These are phyloP conservation scores for Salisapilia sapeloensis DNA, from an alignment of 352 stramenopile genomes.

Conservation along the genomic window DNA sequence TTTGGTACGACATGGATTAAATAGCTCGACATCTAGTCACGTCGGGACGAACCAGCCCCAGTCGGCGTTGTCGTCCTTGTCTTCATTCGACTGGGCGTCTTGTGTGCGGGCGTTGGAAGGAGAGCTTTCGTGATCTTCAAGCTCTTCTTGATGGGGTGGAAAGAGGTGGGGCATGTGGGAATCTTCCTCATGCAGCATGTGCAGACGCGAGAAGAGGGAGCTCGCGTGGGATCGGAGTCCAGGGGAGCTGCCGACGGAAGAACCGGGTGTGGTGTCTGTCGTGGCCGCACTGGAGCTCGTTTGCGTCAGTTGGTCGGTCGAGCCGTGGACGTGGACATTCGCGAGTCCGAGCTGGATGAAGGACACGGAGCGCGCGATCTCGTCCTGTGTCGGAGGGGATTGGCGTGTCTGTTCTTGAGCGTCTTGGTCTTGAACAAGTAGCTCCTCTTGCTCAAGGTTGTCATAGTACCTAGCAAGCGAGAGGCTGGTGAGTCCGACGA, in stretches of 20 bases:
- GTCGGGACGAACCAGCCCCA: conserved; percentile 59
- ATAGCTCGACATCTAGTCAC: too few relatives aligned
- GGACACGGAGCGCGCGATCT: conserved; percentile 32
- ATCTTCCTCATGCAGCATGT: conserved; percentile 8
- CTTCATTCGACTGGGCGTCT: conserved; percentile 1
- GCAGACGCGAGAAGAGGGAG: conserved; percentile 18
- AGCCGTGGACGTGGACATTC: conserved; percentile 8
- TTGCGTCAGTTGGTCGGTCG: conserved; percentile 4
- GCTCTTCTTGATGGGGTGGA: conserved; percentile 5
- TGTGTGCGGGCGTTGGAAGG: conserved; percentile 27
- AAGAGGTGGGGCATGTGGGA: conserved; percentile 6
- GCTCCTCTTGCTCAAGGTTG: conserved; percentile 5
- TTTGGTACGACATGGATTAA: too few relatives aligned
- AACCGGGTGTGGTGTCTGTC: conserved; percentile 12
- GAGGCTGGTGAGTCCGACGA: conserved; percentile 49
- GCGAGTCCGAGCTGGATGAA: conserved; percentile 22
- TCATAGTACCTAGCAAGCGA: conserved; percentile 56
- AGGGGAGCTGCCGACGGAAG: conserved; percentile 8
- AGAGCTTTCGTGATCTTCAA: conserved; percentile 5
- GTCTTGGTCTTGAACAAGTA: conserved; percentile 12
- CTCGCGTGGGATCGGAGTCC: conserved; percentile 16
- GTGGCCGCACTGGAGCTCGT: conserved; percentile 5
- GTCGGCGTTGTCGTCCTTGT: conserved; percentile 4
- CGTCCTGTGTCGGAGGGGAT: conserved; percentile 9
- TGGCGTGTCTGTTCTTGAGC: conserved; percentile 2